Base-by-base conservation (phyloP, 2,329 filamentous ascomycete genomes). In the Pseudogymnoascus sp. region DNA sequence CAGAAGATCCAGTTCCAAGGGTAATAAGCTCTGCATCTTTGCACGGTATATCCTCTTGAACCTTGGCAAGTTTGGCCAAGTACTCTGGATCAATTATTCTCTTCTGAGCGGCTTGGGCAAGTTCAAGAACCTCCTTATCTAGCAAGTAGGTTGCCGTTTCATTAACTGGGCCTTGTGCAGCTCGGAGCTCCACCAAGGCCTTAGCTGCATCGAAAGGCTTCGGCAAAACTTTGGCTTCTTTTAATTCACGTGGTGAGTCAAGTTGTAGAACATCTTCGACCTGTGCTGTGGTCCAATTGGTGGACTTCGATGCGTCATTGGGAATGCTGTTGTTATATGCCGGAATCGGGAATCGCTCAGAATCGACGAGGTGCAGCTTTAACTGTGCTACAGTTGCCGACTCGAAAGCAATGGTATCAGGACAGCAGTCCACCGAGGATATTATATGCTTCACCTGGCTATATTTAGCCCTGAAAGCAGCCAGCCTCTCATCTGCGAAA, bases 1-100 rank as follows among this genome's bases (percentile, higher is more conserved):
- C 73, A 0, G 93, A 90, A 2, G 93, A 97, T 7, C 94, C 94
- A 2, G 94, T 99, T 5, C 94, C 94, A 0, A 99, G 82, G 1
- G 92, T 85, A 39, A 92, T 88, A 58, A 99, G 84, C 73, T 97
- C 92, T 0, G 88, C 85, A 68, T 97, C 87, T 35, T 84, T 81
- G 66, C 85, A 84, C 2, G 89, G 89, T 2, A 96, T 83, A 64
- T 86, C 83, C n/a, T 81, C 75, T 65, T 87, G 84, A 10, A 79
- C 74, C 42, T 79, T 73, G 31, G 81, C 76, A 2, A 86, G 78
- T 74, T 69, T 77, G 60, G 71, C 73, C 15, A 80, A 72, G 64
- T 88, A 82, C 2, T 75, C 75, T 0, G 77, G 71, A 10, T 78
- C 73, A 0, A 70, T 72, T 0, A 80, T 70, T 63, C 72, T 69